Conservation (phyloP, 257 asterid genomes). For the Solanum pimpinellifolium region DNA sequence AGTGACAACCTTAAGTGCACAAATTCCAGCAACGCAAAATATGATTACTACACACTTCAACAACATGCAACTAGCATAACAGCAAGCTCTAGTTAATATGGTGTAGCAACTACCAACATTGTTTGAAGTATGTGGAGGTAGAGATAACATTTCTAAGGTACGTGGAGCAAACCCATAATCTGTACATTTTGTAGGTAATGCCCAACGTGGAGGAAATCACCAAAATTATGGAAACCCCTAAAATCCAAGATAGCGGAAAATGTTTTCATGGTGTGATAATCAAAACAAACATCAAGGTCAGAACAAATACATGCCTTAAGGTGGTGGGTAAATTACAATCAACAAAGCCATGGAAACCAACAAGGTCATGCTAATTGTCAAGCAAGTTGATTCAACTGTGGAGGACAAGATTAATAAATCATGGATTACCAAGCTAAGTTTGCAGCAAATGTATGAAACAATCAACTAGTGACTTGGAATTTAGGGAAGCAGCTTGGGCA, state of each 20-base stretch:
- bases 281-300: no score
- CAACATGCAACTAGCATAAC: no score
- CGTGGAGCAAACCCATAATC: neutral
- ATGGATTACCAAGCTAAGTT: neutral
- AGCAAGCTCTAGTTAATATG: neutral
- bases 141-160: neutral
- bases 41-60: no score
- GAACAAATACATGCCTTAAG: fast-evolving
- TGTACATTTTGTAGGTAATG: neutral
- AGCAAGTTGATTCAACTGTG: no score
- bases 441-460: neutral
- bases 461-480: neutral
- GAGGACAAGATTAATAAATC: neutral
- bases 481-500: neutral
- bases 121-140: neutral
- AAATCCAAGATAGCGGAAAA: neutral
- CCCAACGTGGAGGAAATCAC: fast-evolving
- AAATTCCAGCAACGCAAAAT: neutral
- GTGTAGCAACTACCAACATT: fast-evolving
- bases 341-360: neutral
- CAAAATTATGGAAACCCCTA: neutral
- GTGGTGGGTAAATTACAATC: no score
- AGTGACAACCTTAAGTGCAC: neutral
- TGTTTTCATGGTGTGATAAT: neutral
- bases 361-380: no score